Conservation (phyloP, 257 asterid species). For the Cynanchum wilfordii region DNA sequence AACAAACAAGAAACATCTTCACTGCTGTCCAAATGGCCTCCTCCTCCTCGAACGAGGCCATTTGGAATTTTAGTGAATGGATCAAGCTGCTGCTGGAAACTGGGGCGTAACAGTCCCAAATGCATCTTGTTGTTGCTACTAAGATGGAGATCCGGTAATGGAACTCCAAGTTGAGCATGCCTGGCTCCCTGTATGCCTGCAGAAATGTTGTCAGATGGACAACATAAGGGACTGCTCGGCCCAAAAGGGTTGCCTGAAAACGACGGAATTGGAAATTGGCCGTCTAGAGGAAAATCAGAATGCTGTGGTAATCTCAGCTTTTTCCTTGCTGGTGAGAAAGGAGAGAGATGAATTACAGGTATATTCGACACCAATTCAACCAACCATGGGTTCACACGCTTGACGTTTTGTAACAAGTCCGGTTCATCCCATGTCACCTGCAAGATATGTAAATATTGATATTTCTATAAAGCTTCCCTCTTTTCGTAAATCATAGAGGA, state of each 20-base stretch:
- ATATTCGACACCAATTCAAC: conserved; percentile 72
- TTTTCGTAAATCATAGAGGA: background rate
- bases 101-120: conserved; percentile 53
- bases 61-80: conserved; percentile 40
- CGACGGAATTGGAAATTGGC: conserved; percentile 67
- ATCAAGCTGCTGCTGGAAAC: conserved; percentile 44
- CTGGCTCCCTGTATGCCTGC: conserved; percentile 99
- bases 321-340: conserved; percentile 73
- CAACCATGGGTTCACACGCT: conserved; percentile 94
- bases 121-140: conserved; percentile 57
- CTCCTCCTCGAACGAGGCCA: conserved; percentile 20
- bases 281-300: conserved; percentile 54
- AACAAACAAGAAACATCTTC: conserved; percentile 70
- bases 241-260: conserved; percentile 76
- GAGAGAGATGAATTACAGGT: conserved; percentile 66
- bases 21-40: conserved; percentile 27
- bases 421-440: conserved; percentile 99
- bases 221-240: conserved; percentile 60
- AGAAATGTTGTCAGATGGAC: conserved; percentile 63
- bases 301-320: conserved; percentile 56
- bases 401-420: conserved; percentile 73
- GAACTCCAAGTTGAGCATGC: conserved; percentile 93
- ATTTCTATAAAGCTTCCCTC: background rate
- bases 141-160: conserved; percentile 63
- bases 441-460: background rate